Evolutionary conservation across 768 basidiomycete species (phyloP).

Genomic region (Chalciporus sphaerocephalus): DNA sequence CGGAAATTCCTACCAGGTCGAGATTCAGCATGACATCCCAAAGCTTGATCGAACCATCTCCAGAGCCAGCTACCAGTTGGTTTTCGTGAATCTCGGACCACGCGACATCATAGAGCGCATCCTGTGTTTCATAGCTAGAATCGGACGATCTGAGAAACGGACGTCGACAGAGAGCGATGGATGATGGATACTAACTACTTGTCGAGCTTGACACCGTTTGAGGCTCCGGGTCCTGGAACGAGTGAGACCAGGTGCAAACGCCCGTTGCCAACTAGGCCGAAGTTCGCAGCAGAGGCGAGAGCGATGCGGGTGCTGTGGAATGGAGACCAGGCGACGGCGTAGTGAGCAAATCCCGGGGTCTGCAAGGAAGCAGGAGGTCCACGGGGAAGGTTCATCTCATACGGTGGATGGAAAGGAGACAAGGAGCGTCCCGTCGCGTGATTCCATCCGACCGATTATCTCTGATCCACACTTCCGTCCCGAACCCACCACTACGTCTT

Average conservation of each 20-base stretch:
- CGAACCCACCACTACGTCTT: not conserved
- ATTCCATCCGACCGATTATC: not conserved
- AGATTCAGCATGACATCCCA: conserved; percentile 83
- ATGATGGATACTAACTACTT: conserved; percentile 52
- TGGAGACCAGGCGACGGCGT: conserved; percentile 78
- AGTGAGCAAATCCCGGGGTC: conserved; percentile 83
- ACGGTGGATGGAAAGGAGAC: not conserved
- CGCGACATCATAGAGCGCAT: conserved; percentile 84
- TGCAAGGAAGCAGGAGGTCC: conserved; percentile 50
- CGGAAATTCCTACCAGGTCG: conserved; percentile 67
- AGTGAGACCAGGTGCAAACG: conserved; percentile 68
- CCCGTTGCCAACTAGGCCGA: conserved; percentile 93
- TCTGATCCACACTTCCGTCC: not conserved
- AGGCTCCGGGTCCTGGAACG: conserved; percentile 42
- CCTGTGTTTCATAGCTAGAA: conserved; percentile 80
- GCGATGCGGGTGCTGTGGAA: conserved; percentile 74
- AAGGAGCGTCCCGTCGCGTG: not conserved
- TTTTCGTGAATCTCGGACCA: conserved; percentile 97
- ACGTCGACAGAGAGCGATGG: not conserved
- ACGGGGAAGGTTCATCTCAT: conserved; percentile 33
- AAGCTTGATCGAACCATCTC: conserved; percentile 83
- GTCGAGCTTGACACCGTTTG: conserved; percentile 49
- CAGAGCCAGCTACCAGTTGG: conserved; percentile 84
- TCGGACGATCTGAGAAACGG: conserved; percentile 5
- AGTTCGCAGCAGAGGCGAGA: conserved; percentile 84